Base-by-base conservation (phyloP, 2,329 filamentous ascomycete genomes). In the Plenodomus tracheiphilus region DNA sequence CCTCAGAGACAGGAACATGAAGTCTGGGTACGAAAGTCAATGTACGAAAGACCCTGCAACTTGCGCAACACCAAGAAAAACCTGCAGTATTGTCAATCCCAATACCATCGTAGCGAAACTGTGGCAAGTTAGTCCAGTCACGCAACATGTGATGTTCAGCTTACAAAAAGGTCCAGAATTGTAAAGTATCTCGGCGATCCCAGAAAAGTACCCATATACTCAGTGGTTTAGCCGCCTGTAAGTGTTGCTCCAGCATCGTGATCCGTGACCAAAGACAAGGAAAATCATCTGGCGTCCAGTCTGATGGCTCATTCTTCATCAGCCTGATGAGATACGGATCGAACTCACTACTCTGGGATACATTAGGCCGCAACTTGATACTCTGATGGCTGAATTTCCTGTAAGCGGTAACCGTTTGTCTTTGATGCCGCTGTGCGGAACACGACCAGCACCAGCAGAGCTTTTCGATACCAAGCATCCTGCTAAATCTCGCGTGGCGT, bases 121-220 rank as follows among this genome's bases (percentile, higher is more conserved):
- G 18, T 1, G n/a, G 11, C 0, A 7, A 9, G 28, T 57, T 38
- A 59, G 44, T 25, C 11, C 8, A 8, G 17, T n/a, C n/a, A 6
- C 20, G 5, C 4, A 37, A 17, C 35, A 18, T 42, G 11, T 5
- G 16, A 16, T 20, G 13, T 16, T 13, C 16, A 1, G 49, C 52
- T 48, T 19, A 61, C 57, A 59, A 54, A 28, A 62, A 61, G 4
- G 61, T 61, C 59, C 58, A 63, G 19, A 60, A 63, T 21, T 63
- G 59, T 16, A 62, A 30, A 1, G 58, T 63, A 35, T 63, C 59
- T 34, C 56, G 57, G 2, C 53, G 47, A 43, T 65, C 58, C 4
- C 58, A 49, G 17, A 65, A 62, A 21, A 63, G 30, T 10, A 63
- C 51, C 58, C 58, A 62, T 3, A 63, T 47, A 39, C 55, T 62